These are phyloP conservation scores for Backusella psychrophila DNA, from an alignment of 192 early-diverging fungal genomes.

Conservation along the genomic window DNA sequence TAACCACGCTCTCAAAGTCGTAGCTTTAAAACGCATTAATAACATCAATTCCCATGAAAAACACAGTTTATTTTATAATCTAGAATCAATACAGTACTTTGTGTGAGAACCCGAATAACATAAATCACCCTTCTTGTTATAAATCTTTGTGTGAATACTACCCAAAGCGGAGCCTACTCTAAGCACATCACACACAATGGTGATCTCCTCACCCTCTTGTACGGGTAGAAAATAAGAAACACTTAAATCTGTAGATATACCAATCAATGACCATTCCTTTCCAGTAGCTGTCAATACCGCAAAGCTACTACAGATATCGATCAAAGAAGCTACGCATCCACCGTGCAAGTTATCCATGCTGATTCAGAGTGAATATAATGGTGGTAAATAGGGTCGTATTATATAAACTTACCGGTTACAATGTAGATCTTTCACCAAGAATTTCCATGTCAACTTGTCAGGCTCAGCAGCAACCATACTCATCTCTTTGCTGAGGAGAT, in stretches of 20 bases:
- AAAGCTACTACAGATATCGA: slow-evolving; percentile 32
- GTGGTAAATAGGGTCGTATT: background rate
- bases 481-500: background rate
- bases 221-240: slow-evolving; percentile 14
- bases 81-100: slow-evolving; percentile 27
- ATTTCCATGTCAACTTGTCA: slow-evolving; percentile 20
- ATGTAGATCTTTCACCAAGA: slow-evolving; percentile 22
- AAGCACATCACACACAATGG: slow-evolving; percentile 21
- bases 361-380: background rate
- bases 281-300: slow-evolving; percentile 14
- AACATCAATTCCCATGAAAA: background rate
- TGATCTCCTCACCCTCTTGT: slow-evolving; percentile 1
- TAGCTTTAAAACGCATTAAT: background rate
- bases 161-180: slow-evolving; percentile 16
- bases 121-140: slow-evolving; percentile 2
- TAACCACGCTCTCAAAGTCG: background rate
- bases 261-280: slow-evolving; percentile 17
- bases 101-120: slow-evolving; percentile 30
- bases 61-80: background rate
- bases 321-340: slow-evolving; percentile 32
- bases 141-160: slow-evolving; percentile 27
- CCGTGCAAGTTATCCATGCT: slow-evolving; percentile 24
- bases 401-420: slow-evolving; percentile 16
- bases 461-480: slow-evolving; percentile 15
- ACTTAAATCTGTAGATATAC: slow-evolving; percentile 29